Conservation (phyloP, 305 asterid species). For the Fraxinus velutina region DNA sequence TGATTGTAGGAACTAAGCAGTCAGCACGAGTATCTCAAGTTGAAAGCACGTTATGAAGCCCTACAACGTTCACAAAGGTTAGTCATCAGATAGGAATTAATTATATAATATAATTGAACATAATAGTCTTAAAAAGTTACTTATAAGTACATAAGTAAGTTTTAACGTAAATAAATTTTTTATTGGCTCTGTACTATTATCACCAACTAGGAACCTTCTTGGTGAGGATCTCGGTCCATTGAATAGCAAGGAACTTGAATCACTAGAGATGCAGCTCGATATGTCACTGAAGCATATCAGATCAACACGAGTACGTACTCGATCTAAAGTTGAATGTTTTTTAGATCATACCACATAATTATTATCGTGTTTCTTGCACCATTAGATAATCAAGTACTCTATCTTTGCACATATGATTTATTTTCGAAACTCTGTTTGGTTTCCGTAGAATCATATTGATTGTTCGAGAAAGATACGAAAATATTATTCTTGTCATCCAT, state of each 20-base stretch:
- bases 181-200: neutral
- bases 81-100: neutral
- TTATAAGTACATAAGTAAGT: neutral
- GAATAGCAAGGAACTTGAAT: conserved; percentile 92
- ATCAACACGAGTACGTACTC: conserved; percentile 67
- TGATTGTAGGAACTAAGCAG: conserved; percentile 51
- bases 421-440: neutral
- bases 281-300: conserved; percentile 89
- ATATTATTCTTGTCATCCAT: neutral
- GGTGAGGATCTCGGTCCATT: conserved; percentile 89
- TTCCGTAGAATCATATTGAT: neutral
- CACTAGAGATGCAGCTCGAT: conserved; percentile 88
- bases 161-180: neutral
- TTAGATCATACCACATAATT: no score
- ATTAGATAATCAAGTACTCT: neutral
- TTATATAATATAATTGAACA: neutral
- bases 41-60: conserved; percentile 58
- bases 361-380: neutral
- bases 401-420: neutral
- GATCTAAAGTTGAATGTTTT: neutral
- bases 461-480: no score
- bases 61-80: conserved; percentile 59
- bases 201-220: neutral
- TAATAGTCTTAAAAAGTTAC: neutral
- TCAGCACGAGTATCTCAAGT: conserved; percentile 67